Evolutionary conservation across 495 filamentous ascomycete species (phyloP).

Genomic region (Terfezia boudieri): DNA sequence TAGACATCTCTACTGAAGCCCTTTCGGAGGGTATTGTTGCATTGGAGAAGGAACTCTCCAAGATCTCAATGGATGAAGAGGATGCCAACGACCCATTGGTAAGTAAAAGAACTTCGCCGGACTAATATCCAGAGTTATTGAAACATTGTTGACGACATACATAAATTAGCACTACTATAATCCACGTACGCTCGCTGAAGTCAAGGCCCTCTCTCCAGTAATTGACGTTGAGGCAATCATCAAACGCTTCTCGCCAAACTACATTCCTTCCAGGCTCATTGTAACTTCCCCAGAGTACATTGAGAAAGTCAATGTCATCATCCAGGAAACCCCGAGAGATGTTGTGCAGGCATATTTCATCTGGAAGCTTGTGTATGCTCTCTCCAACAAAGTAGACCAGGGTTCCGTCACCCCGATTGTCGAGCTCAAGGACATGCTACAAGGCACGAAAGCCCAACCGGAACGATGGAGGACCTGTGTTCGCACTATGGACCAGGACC

Average conservation of each 20-base stretch:
- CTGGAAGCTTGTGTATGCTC: slow-evolving; percentile 37
- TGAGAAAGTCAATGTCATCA: slow-evolving; percentile 25
- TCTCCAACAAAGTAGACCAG: slow-evolving; percentile 31
- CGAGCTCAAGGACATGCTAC: slow-evolving; percentile 34
- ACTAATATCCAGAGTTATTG: no score
- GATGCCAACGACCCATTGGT: slow-evolving; percentile 34
- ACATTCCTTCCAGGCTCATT: slow-evolving; percentile 31
- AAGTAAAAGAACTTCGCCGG: neutral
- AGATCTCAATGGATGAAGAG: slow-evolving; percentile 34
- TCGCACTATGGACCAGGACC: slow-evolving; percentile 29
- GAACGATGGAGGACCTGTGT: slow-evolving; percentile 54
- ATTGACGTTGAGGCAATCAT: slow-evolving; percentile 33
- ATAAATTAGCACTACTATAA: slow-evolving; percentile 30
- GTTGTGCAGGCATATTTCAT: slow-evolving; percentile 33
- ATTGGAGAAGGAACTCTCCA: slow-evolving; percentile 39
- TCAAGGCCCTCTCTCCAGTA: slow-evolving; percentile 29
- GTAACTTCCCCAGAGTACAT: slow-evolving; percentile 36
- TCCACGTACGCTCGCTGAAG: slow-evolving; percentile 30
- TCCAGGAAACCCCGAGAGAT: slow-evolving; percentile 27
- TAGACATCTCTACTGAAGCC: neutral
- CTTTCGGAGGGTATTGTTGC: slow-evolving; percentile 26
- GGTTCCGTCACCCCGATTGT: slow-evolving; percentile 33
- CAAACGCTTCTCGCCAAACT: slow-evolving; percentile 29
- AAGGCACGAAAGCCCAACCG: slow-evolving; percentile 34
- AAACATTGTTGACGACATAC: neutral